Evolutionary conservation across 176 grass and related monocot species (phyloP), one percentile per base, ranked within the genome.

Genomic region (Thinopyrum elongatum): DNA sequence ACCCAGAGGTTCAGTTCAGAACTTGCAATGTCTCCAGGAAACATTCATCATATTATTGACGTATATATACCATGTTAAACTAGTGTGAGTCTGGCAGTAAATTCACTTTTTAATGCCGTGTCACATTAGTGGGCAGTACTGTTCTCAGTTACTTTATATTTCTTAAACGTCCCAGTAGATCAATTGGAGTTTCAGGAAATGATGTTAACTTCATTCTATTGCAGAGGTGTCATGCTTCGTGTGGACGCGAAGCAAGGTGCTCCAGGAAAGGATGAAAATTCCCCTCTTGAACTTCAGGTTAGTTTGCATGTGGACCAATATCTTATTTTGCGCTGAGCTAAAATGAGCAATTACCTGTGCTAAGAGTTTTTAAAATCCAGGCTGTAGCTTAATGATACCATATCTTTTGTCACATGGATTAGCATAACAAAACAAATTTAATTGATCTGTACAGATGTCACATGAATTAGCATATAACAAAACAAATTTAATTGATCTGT

Each of bases 261-360:
- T 82, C 96, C 96, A 31, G n/a, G n/a, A 7, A 98, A 98, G 78
- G 93, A 98, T 90, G 93, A 91, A 88, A 95, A 89, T 88, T 95
- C 88, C 77, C 90, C 93, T 4, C 88, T 95, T 84, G 96, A 98
- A 76, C 91, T 98, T 83, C 93, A 98, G 93, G 96, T 98, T 74
- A 61, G 63, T 70, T 80, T 78, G 27, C 76, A 25, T 70, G 49
- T 68, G 41, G 13, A 11, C 36, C 33, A 25, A 42, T 78, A 15
- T 41, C 35, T 36, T 62, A 41, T 17, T 81, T 74, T 55, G 19
- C 64, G 42, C 22, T 4, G n/a, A 66, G 61, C 44, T 28, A 68
- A 25, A 38, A 62, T 62, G 55, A 62, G 22, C 7, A 27, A 27
- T 27, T 79, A 79, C 53, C 7, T 61, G 34, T 38, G 34, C 22